A percentile compares a stretch with the other conserved stretches of the same genome.
Conservation (phyloP, 176 grass and related monocot species). For the Oryza australiensis region DNA sequence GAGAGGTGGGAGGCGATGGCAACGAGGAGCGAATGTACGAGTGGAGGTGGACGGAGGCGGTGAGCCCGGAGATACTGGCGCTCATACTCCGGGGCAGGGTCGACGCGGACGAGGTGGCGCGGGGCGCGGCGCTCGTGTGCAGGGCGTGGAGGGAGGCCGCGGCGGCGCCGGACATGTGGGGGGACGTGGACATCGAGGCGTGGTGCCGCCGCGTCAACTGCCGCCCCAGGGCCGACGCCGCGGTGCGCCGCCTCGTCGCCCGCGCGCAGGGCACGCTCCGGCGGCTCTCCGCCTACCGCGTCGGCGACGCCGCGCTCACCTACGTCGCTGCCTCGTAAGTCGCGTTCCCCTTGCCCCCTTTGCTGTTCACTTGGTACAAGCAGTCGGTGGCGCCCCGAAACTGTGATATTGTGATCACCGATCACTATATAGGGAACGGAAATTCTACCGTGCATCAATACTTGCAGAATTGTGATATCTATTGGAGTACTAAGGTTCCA, state of each 20-base stretch:
- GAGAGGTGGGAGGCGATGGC: neutral
- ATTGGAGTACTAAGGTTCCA: neutral
- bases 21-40: neutral
- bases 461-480: neutral
- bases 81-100: slow-evolving; percentile 43
- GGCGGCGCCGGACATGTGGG: slow-evolving; percentile 50
- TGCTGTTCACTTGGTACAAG: neutral
- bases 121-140: slow-evolving; percentile 60
- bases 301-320: slow-evolving; percentile 45
- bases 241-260: slow-evolving; percentile 48
- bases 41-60: slow-evolving; percentile 46
- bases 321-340: slow-evolving; percentile 42
- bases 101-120: slow-evolving; percentile 44
- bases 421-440: neutral
- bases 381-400: too few relatives aligned
- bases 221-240: slow-evolving; percentile 44
- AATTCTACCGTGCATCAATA: neutral
- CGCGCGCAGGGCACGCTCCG: slow-evolving; percentile 42
- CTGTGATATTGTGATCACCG: too few relatives aligned
- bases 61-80: slow-evolving; percentile 56
- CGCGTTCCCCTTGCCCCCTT: neutral
- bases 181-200: slow-evolving; percentile 52
- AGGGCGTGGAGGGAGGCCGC: slow-evolving; percentile 45
- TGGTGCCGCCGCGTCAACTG: slow-evolving; percentile 68
- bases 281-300: slow-evolving; percentile 53